Conservation (phyloP, 2,329 filamentous ascomycete genomes). For the Mariannaea elegans region DNA sequence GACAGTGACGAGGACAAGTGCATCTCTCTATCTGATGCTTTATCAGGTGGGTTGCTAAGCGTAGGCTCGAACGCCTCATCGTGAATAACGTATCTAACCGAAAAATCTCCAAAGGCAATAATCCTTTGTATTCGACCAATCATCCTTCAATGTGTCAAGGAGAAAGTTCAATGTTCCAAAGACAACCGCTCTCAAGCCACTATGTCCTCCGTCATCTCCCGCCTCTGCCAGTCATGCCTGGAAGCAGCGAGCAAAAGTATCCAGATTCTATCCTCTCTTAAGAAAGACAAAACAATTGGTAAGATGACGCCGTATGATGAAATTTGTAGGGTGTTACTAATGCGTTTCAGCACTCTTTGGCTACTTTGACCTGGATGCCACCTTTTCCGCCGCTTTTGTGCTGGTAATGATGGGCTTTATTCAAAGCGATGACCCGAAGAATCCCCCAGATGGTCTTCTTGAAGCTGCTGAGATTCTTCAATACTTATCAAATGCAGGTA, state of each 20-base stretch:
- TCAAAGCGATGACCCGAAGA: constrained; percentile 28
- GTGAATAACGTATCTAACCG: neutral
- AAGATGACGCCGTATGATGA: neutral
- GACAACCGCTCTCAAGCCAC: constrained; percentile 14
- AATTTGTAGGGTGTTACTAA: neutral
- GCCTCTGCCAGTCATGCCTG: constrained; percentile 36
- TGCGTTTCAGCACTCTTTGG: constrained; percentile 34
- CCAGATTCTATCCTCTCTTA: constrained; percentile 33
- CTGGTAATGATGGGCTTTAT: constrained; percentile 42
- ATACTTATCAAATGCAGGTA: constrained; percentile 37
- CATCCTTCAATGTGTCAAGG: constrained; percentile 41
- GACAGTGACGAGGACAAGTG: constrained; percentile 35
- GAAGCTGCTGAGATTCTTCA: constrained; percentile 35
- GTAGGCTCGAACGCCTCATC: neutral
- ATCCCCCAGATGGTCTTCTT: constrained; percentile 36
- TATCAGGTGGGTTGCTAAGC: constrained; percentile 31
- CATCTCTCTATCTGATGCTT: constrained; percentile 40
- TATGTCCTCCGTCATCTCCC: constrained; percentile 29
- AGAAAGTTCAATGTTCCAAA: constrained; percentile 35
- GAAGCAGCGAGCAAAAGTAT: constrained; percentile 41
- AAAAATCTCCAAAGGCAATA: constrained; percentile 35
- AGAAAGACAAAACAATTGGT: constrained; percentile 35
- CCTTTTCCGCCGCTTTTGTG: constrained; percentile 41
- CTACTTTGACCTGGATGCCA: constrained; percentile 41
- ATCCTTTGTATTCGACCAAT: constrained; percentile 42